Evolutionary conservation across 306 rosid genomes (phyloP).

Genomic region (Vigna mungo): DNA sequence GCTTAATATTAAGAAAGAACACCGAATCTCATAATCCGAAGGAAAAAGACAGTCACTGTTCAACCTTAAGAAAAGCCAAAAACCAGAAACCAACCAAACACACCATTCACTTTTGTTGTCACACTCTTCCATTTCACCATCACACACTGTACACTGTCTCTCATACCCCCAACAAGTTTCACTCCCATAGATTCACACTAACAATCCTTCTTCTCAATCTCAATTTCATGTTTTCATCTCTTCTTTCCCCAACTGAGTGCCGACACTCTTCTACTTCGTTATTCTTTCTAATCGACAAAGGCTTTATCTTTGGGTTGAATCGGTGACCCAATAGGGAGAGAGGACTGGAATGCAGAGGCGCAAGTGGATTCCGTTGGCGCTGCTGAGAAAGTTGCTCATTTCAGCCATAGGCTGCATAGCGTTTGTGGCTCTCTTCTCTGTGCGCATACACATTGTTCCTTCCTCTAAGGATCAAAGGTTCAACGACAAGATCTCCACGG

Average conservation of each 20-base stretch:
- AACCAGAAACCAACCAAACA: not conserved
- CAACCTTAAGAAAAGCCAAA: not conserved
- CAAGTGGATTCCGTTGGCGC: conserved; percentile 53
- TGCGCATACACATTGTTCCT: conserved; percentile 70
- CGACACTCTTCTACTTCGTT: not conserved
- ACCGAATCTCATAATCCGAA: not conserved
- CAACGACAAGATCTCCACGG: conserved; percentile 84
- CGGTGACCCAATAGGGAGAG: not conserved
- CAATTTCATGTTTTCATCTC: conserved; percentile 15
- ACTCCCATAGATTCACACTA: not conserved
- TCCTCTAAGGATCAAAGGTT: conserved; percentile 68
- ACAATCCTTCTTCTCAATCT: not conserved
- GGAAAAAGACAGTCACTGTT: not conserved
- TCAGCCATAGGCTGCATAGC: conserved; percentile 76
- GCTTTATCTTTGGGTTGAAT: not conserved
- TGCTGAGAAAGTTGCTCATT: conserved; percentile 73
- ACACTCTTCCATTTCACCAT: not conserved
- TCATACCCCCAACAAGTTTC: not conserved
- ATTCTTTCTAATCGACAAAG: not conserved
- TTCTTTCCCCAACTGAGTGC: not conserved
- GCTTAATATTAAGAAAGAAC: not conserved
- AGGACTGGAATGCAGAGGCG: conserved; percentile 71
- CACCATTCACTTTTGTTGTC: not conserved
- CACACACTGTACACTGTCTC: not conserved
- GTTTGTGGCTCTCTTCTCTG: conserved; percentile 68